A percentile compares a stretch with the other conserved stretches of the same genome.
Evolutionary conservation across 768 basidiomycete species (phyloP).

Genomic region (Boletus reticuloceps): DNA sequence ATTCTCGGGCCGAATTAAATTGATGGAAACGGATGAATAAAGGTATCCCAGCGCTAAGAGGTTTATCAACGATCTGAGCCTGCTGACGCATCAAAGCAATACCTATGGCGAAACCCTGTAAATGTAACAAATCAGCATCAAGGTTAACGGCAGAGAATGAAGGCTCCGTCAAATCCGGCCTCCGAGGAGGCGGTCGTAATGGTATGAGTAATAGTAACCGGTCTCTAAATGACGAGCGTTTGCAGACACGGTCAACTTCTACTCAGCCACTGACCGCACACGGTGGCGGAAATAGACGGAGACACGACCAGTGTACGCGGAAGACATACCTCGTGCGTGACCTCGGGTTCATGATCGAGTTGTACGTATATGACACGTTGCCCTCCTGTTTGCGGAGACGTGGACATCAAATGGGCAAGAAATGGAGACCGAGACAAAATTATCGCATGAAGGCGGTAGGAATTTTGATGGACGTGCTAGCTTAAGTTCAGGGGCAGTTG

Average conservation of each 20-base stretch:
- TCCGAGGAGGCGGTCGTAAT: constrained; percentile 18
- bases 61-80: constrained; percentile 18
- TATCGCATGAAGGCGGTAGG: constrained; percentile 79
- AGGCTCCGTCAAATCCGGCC: constrained; percentile 19
- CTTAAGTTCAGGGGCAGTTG: constrained; percentile 10
- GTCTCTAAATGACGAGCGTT: constrained; percentile 15
- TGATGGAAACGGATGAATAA: constrained; percentile 71
- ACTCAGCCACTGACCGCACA: constrained; percentile 19
- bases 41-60: constrained; percentile 71
- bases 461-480: constrained; percentile 72
- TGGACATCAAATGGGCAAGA: constrained; percentile 85
- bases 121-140: constrained; percentile 18
- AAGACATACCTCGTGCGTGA: constrained; percentile 74
- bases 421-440: constrained; percentile 86
- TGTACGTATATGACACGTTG: constrained; percentile 72
- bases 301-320: constrained; percentile 15
- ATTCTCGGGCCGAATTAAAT: constrained; percentile 69
- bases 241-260: constrained; percentile 18
- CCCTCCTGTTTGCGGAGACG: constrained; percentile 62
- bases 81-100: constrained; percentile 11
- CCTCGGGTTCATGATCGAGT: constrained; percentile 75
- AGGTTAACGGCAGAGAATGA: constrained; percentile 4
- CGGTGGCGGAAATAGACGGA: constrained; percentile 33
- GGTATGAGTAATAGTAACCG: constrained; percentile 14
- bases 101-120: constrained; percentile 77